Percentiles rank a stretch among this genome's conserved stretches.
phyloP scores from a whole-genome alignment of 139 green algal species.

The Raphidocelis subcapitata region DNA sequence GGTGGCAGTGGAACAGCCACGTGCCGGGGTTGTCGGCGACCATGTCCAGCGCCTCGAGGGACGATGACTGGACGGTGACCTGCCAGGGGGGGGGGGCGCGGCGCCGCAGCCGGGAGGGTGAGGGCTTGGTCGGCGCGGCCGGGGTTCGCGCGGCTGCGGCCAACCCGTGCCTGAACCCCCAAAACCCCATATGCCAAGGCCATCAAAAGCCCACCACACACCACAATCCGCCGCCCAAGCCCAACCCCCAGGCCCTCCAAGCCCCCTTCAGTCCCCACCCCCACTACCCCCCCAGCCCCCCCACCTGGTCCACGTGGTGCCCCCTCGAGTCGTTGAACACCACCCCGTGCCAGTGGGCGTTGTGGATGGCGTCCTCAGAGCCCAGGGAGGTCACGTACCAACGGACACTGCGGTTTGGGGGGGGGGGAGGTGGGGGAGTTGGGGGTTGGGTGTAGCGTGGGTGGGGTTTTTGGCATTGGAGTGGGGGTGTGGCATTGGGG shows the following conservation, averaged over 20 bases:
- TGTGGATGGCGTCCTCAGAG: conserved; percentile 49
- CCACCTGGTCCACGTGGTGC: conserved; percentile 19
- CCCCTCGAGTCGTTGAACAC: conserved; percentile 21
- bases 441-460: not conserved
- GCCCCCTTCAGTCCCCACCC: no score
- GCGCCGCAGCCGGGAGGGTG: no score
- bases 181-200: no score
- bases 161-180: no score
- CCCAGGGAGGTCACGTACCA: conserved; percentile 57
- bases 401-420: conserved; percentile 32
- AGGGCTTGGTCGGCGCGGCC: no score
- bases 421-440: not conserved
- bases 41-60: conserved; percentile 25
- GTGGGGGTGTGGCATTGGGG: not conserved
- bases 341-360: conserved; percentile 63
- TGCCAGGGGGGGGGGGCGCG: no score
- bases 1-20: conserved; percentile 61
- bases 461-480: not conserved
- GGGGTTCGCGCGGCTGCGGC: no score
- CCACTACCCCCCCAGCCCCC: not conserved
- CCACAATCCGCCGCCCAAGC: not conserved
- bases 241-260: not conserved
- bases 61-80: conserved; percentile 1
- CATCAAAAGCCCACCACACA: not conserved
- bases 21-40: conserved; percentile 45